Evolutionary conservation across 192 early-diverging fungal species (phyloP), one percentile per base, ranked within the genome.

Genomic region (Rhizophagus clarus): DNA sequence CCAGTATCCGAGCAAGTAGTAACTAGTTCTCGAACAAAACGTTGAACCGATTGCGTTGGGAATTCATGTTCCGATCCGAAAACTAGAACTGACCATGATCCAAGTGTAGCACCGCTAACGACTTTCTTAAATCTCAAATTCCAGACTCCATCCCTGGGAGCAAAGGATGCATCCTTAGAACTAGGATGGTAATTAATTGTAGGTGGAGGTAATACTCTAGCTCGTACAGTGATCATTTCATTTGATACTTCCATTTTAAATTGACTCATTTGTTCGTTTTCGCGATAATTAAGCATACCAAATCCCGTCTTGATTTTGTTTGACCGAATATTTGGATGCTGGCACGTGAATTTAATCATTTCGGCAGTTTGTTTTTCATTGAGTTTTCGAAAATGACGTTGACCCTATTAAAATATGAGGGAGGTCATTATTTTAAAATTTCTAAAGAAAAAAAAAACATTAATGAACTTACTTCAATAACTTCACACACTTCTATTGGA

Each of bases 401-500:
- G 96, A 72, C 95, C 96, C 45, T 91, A 87, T 32, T 91, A 85
- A 62, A 98, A 86, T 34, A 91, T 89, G 85, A 94, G 97, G 22
- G 97, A 26, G 8, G 0, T 40, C 8, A 40, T 40, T 40, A 40
- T 40, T 7, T 40, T 40, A 40, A 29, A 29, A 17, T 29, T 66
- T 42, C 9, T 45, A 1, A 5, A 45, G 12, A 12, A 11, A 7
- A 29, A 66, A 29, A 66, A 9, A 66, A 31, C 29, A 14, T 4
- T 10, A 42, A 37, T 22, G 3, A 20, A 22, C 22, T 45, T 71
- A 81, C 83, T 68, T 83, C 77, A 75, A 92, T 84, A 47, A 99
- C 88, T 29, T 89, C 88, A 85, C 96, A 97, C 37, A 97, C 88
- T 87, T 99, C 97, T 86, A 99, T 91, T 42, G 97, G 97, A 61